A percentile compares a stretch with the other conserved stretches of the same genome.
These are phyloP conservation scores for Podila epicladia DNA, from an alignment of 192 early-diverging fungal species.

Conservation along the genomic window DNA sequence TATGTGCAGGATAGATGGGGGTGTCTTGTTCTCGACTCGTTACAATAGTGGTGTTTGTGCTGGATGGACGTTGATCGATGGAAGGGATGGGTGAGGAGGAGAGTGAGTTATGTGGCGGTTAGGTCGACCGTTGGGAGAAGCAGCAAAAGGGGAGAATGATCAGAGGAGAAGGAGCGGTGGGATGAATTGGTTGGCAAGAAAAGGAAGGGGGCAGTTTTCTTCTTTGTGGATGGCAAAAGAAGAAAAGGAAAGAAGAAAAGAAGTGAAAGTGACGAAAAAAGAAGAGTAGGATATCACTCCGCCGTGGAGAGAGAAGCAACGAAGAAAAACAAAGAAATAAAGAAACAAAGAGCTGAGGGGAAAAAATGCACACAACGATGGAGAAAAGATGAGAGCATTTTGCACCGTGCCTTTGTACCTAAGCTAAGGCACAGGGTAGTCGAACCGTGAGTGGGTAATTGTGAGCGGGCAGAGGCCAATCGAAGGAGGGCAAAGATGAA, in stretches of 20 bases:
- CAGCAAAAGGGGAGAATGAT: neutral
- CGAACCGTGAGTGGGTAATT: no score
- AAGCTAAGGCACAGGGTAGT: no score
- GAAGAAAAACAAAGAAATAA: neutral
- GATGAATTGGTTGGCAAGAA: neutral
- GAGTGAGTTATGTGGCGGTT: neutral
- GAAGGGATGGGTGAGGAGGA: neutral
- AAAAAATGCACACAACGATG: no score
- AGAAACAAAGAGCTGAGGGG: no score
- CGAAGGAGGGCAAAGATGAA: no score
- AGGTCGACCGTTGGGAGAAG: conserved; percentile 8
- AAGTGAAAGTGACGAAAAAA: neutral
- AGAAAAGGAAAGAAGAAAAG: neutral
- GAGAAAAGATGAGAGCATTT: no score
- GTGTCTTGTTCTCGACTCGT: no score
- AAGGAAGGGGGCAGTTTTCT: neutral
- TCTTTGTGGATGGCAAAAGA: neutral
- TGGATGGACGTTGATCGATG: neutral
- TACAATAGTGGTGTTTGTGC: neutral
- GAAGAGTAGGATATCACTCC: neutral
- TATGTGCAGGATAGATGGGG: neutral
- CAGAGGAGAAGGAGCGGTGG: neutral
- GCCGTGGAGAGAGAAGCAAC: neutral
- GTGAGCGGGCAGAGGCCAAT: no score
- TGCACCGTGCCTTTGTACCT: no score